Base-by-base conservation (phyloP, 371 early-diverging fungal genomes). In the Chytridiales sp. region DNA sequence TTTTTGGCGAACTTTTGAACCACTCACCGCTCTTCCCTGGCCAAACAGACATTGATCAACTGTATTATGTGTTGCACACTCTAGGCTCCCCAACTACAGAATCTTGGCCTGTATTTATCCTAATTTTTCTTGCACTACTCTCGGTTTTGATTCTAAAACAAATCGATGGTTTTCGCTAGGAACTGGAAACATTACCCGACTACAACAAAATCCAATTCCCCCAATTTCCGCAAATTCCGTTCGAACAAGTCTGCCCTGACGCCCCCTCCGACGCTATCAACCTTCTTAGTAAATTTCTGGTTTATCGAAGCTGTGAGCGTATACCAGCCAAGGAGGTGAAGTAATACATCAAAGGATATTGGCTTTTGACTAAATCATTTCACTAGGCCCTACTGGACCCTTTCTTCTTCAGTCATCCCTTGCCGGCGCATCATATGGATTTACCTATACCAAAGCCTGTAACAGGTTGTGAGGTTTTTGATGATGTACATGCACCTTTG, bases 31-130 rank as follows among this genome's bases (percentile, higher is more conserved):
- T 85, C 36, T 85, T 85, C 71, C 74, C 64, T 47, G 67, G 84
- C n/a, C 77, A 73, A 47, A 78, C 74, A 55, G 84, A 84, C 48
- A 82, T 83, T 47, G 77, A 78, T 32, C 83, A 84, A 68, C 58
- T 85, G 9, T 78, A 70, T 47, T 69, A 68, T 29, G 84, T 86
- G 21, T 58, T 71, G 42, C 66, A 64, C 52, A 66, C 69, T 0
- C 62, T 83, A 13, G 83, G 83, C 0, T 72, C 79, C 19, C 83
- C 83, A 19, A 70, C 74, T 1, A 38, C 64, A 6, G 71, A 72
- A 27, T 59, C 50, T 8, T 83, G 83, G 83, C 83, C 82, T 35
- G 79, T 76, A 61, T 56, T 60, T 50, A 9, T 42, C 42, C 26
- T 41, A 13, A 24, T 43, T 24, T 19, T 11, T 19, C n/a, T 56